Evolutionary conservation across 2,329 filamentous ascomycete species (phyloP).

Genomic region (Cordyceps javanica): DNA sequence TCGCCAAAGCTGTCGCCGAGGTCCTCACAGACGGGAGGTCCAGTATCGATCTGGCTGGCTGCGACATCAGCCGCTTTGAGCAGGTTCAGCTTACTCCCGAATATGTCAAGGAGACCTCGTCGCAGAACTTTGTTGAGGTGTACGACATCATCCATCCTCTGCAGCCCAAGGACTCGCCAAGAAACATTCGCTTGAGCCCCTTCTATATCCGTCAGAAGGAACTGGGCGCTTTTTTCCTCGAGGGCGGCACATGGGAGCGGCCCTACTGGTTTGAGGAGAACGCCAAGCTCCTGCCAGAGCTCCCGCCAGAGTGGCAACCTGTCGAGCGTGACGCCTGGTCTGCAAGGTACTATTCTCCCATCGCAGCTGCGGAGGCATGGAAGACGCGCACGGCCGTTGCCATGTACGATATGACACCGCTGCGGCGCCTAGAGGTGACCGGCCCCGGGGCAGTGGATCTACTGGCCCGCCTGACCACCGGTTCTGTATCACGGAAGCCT

Average conservation of each 20-base stretch:
- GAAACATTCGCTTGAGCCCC: conserved; percentile 52
- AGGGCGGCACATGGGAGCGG: conserved; percentile 55
- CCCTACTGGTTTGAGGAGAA: conserved; percentile 59
- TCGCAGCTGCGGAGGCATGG: conserved; percentile 56
- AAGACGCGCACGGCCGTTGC: conserved; percentile 57
- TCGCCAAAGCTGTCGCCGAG: conserved; percentile 55
- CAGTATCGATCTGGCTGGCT: conserved; percentile 50
- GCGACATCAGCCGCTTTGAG: conserved; percentile 55
- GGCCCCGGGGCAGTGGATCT: conserved; percentile 51
- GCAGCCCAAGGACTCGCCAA: conserved; percentile 49
- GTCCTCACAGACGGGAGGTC: conserved; percentile 50
- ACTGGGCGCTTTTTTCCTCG: conserved; percentile 53
- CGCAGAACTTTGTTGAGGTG: conserved; percentile 57
- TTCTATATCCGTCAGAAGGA: conserved; percentile 49
- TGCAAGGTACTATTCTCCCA: conserved; percentile 48
- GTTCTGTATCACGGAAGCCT: conserved; percentile 38
- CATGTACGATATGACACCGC: conserved; percentile 57
- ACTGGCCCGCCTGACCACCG: conserved; percentile 47
- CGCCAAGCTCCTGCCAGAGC: conserved; percentile 38
- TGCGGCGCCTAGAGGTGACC: conserved; percentile 50
- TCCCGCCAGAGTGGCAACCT: conserved; percentile 50
- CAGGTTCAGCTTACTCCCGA: conserved; percentile 49
- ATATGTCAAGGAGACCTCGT: conserved; percentile 53
- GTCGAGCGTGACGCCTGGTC: conserved; percentile 54
- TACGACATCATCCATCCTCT: conserved; percentile 60